Conservation (phyloP, 768 basidiomycete species). For the Podaxis sp. region DNA sequence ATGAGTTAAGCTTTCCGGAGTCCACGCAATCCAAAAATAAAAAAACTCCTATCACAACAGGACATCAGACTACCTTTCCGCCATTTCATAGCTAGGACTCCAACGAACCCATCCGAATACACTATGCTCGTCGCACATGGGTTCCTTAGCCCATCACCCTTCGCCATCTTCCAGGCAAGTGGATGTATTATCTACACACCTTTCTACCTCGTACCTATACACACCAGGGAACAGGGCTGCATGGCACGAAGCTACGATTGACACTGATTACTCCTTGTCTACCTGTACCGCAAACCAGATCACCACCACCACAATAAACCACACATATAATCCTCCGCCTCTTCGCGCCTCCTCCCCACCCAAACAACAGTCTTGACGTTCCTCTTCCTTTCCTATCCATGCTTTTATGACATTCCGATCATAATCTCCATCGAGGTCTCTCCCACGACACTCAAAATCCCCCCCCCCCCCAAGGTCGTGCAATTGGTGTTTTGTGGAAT, state of each 20-base stretch:
- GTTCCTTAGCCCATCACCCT: slow-evolving; percentile 95
- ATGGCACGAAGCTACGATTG: slow-evolving; percentile 88
- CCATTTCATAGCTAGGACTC: slow-evolving; percentile 67
- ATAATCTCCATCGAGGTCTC: slow-evolving; percentile 84
- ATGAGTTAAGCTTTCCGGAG: slow-evolving; percentile 50
- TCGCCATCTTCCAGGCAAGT: slow-evolving; percentile 82
- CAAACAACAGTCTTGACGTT: slow-evolving; percentile 51
- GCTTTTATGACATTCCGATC: slow-evolving; percentile 64
- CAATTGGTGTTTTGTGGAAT: slow-evolving; percentile 44
- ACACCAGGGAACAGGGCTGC: slow-evolving; percentile 69
- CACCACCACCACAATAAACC: slow-evolving; percentile 5
- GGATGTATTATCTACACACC: background rate
- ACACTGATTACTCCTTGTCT: slow-evolving; percentile 30
- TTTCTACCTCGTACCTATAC: background rate
- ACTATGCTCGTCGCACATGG: slow-evolving; percentile 94
- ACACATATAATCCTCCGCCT: slow-evolving; percentile 32
- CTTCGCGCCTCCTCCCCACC: slow-evolving; percentile 60
- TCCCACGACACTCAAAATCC: slow-evolving; percentile 64
- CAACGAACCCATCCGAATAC: slow-evolving; percentile 46
- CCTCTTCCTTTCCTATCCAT: slow-evolving; percentile 61
- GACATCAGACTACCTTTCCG: slow-evolving; percentile 63
- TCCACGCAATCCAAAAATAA: slow-evolving; percentile 60
- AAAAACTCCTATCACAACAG: slow-evolving; percentile 39
- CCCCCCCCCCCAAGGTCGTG: slow-evolving; percentile 65
- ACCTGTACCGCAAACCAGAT: slow-evolving; percentile 11